Evolutionary conservation across 371 early-diverging fungal species (phyloP).

Genomic region (Mortierella sp.): DNA sequence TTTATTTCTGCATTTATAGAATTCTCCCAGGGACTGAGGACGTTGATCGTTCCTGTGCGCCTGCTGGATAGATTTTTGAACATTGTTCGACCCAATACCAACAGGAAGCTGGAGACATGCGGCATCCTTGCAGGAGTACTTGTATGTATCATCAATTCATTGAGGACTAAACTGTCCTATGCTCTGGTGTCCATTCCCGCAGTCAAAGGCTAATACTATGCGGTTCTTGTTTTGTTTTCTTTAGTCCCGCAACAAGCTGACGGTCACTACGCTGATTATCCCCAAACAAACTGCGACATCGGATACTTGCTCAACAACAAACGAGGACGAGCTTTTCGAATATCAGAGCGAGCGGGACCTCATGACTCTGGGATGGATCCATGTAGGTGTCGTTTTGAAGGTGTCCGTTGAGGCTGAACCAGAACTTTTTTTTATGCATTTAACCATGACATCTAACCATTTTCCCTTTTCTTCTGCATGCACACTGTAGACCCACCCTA

Average conservation of each 20-base stretch:
- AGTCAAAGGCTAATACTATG: background rate
- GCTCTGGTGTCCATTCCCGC: background rate
- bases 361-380: constrained; percentile 93
- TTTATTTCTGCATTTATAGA: constrained; percentile 17
- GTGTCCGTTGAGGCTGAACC: too few relatives aligned
- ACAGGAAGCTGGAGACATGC: constrained; percentile 90
- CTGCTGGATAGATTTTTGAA: constrained; percentile 76
- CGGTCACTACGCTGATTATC: constrained; percentile 85
- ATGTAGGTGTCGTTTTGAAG: constrained; percentile 68
- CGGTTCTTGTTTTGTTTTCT: background rate
- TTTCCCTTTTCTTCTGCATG: background rate
- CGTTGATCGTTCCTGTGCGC: constrained; percentile 72
- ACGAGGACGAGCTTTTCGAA: constrained; percentile 90
- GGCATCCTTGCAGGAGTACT: constrained; percentile 88
- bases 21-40: constrained; percentile 65
- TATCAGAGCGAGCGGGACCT: constrained; percentile 82
- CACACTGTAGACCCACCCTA: constrained; percentile 84
- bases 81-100: constrained; percentile 85
- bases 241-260: constrained; percentile 75
- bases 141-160: constrained; percentile 52
- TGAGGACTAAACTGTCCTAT: background rate
- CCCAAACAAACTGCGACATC: constrained; percentile 92
- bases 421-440: too few relatives aligned
- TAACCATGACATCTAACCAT: background rate
- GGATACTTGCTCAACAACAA: constrained; percentile 89